phyloP scores from a whole-genome alignment of 345 rosid genomes.

The Reutealis trisperma region DNA sequence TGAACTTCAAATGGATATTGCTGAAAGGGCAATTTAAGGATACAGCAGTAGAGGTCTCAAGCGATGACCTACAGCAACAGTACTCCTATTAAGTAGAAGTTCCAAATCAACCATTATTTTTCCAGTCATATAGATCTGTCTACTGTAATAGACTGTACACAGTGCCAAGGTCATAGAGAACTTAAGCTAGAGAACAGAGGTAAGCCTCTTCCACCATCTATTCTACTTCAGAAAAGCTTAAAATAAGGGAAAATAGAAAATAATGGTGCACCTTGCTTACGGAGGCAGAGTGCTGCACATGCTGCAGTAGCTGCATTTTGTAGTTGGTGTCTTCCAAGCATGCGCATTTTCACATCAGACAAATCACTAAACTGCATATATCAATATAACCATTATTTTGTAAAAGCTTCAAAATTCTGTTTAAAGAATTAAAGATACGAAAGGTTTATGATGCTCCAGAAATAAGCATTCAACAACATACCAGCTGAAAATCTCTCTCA shows the following conservation, averaged over 20 bases:
- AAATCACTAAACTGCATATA: conserved; percentile 58
- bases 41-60: neutral
- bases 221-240: conserved; percentile 4
- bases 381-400: neutral
- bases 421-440: neutral
- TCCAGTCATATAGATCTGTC: neutral
- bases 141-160: neutral
- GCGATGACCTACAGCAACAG: neutral
- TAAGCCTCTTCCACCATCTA: neutral
- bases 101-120: neutral
- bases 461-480: conserved; percentile 32
- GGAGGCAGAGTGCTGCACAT: conserved; percentile 70
- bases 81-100: neutral
- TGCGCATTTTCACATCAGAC: conserved; percentile 54
- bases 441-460: neutral
- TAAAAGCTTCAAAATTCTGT: neutral
- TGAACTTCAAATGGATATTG: neutral
- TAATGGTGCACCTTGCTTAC: conserved; percentile 51
- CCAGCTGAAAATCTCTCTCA: conserved; percentile 50
- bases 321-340: conserved; percentile 92
- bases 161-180: neutral
- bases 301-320: conserved; percentile 84
- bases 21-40: neutral
- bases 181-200: neutral
- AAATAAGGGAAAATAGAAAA: conserved; percentile 3